These are phyloP conservation scores for Didymellaceae sp. DNA, from an alignment of 2,329 filamentous ascomycete species.

Conservation along the genomic window DNA sequence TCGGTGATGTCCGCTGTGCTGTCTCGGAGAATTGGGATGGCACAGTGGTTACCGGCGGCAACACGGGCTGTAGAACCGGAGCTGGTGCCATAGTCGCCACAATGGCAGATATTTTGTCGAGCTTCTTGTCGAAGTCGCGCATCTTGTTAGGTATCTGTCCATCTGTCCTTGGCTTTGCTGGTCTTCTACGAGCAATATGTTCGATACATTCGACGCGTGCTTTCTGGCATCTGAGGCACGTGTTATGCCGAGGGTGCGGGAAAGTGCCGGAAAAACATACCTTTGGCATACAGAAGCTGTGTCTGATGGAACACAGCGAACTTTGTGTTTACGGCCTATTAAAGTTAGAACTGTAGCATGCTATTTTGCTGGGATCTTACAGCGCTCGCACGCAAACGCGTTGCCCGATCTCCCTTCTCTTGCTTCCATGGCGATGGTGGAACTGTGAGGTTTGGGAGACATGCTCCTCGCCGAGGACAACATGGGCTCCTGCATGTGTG, in stretches of 20 bases:
- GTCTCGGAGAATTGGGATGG: constrained; percentile 32
- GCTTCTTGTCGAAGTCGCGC: constrained; percentile 44
- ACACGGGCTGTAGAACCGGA: constrained; percentile 24
- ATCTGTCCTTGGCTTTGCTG: constrained; percentile 41
- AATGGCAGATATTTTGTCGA: constrained; percentile 44
- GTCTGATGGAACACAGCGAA: constrained; percentile 45
- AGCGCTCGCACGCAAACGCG: constrained; percentile 47
- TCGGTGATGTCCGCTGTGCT: constrained; percentile 27
- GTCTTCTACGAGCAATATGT: constrained; percentile 45
- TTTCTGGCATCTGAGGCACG: constrained; percentile 46
- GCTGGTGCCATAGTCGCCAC: constrained; percentile 37
- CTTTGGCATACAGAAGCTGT: constrained; percentile 42
- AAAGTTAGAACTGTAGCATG: constrained; percentile 6
- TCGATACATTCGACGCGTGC: constrained; percentile 46
- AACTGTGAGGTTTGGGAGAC: constrained; percentile 33
- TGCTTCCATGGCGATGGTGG: constrained; percentile 42
- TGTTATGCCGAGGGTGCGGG: constrained; percentile 33
- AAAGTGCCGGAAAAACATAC: constrained; percentile 31
- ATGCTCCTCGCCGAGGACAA: constrained; percentile 31
- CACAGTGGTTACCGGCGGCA: constrained; percentile 30
- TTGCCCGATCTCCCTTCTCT: constrained; percentile 47
- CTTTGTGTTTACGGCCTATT: constrained; percentile 43
- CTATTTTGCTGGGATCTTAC: constrained; percentile 13
- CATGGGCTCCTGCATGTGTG: constrained; percentile 30
- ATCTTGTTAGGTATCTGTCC: constrained; percentile 33